Conservation (phyloP, 1,284 basidiomycete species). For the Apiotrichum gracile region DNA sequence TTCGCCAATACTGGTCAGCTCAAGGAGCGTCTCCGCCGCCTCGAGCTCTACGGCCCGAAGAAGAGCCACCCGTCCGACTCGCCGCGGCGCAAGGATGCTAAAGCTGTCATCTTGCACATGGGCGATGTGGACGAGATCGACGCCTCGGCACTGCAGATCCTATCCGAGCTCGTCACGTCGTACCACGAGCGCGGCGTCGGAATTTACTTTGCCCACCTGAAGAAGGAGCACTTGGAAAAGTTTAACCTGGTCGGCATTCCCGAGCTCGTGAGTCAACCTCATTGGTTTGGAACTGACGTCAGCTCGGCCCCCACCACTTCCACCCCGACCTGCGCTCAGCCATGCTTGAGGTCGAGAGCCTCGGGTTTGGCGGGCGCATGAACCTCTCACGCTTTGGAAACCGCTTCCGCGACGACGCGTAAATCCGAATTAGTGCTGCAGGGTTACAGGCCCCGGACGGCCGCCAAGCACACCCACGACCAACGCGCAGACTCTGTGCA, state of each 20-base stretch:
- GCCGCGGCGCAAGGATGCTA: constrained; percentile 67
- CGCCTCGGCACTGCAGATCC: constrained; percentile 82
- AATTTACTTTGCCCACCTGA: constrained; percentile 73
- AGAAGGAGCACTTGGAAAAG: constrained; percentile 53
- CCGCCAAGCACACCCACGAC: no score
- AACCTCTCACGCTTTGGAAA: neutral
- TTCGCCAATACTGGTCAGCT: constrained; percentile 87
- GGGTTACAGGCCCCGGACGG: no score
- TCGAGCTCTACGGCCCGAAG: constrained; percentile 63
- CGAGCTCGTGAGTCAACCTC: constrained; percentile 26
- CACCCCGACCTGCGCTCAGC: constrained; percentile 57
- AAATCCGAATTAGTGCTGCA: neutral
- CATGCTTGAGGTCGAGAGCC: constrained; percentile 38
- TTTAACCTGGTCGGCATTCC: constrained; percentile 51
- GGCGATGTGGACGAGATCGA: constrained; percentile 69
- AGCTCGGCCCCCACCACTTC: constrained; percentile 66
- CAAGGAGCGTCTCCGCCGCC: constrained; percentile 66
- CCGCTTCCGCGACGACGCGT: neutral
- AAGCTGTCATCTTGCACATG: constrained; percentile 78
- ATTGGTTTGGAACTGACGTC: constrained; percentile 17
- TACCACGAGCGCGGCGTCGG: constrained; percentile 65
- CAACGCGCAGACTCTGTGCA: no score
- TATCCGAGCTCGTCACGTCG: constrained; percentile 70
- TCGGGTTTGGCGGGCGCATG: constrained; percentile 33
- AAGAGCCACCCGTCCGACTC: constrained; percentile 79